Base-by-base conservation (phyloP, 2,329 filamentous ascomycete genomes). In the Hypoxylon sp. region DNA sequence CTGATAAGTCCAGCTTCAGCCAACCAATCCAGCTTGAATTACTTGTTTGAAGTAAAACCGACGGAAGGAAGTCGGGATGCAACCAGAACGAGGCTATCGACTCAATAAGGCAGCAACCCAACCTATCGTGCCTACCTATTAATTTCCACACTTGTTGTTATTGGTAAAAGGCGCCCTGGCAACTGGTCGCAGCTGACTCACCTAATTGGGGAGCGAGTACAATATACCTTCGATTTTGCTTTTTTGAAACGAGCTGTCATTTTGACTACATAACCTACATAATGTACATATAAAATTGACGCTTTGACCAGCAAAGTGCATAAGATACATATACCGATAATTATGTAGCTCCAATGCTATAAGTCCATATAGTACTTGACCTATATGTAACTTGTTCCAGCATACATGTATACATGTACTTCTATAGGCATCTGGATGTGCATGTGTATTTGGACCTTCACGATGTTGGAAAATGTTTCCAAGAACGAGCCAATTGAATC, bases 21-120 rank as follows among this genome's bases (percentile, higher is more conserved):
- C 31, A 65, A 65, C 54, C 55, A 54, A 61, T 58, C 17, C 39
- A n/a, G 39, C 59, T 68, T 52, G 61, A 29, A 55, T 46, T 39
- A 26, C 3, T 58, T 57, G 61, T 65, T 64, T 60, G 39, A 37
- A 13, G 26, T 22, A 19, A 39, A 50, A 51, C 33, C 13, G 3
- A n/a, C 17, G 22, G 4, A 17, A 22, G 44, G 33, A 53, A 37
- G 46, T 11, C 29, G 42, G 31, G 42, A 63, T 47, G 60, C 26
- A 52, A 57, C 60, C n/a, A 9, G 17, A 44, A 60, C 35, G 47
- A 51, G 57, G 33, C 46, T 59, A 2, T 17, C 8, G 22, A 10
- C 46, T 19, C 33, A 59, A 31, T 60, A 44, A 51, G 13, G 55
- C 44, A 24, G 31, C 31, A 50, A 17, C 42, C n/a, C 39, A 42